Conservation (phyloP, 257 asterid species). For the Nicotiana undulata region DNA sequence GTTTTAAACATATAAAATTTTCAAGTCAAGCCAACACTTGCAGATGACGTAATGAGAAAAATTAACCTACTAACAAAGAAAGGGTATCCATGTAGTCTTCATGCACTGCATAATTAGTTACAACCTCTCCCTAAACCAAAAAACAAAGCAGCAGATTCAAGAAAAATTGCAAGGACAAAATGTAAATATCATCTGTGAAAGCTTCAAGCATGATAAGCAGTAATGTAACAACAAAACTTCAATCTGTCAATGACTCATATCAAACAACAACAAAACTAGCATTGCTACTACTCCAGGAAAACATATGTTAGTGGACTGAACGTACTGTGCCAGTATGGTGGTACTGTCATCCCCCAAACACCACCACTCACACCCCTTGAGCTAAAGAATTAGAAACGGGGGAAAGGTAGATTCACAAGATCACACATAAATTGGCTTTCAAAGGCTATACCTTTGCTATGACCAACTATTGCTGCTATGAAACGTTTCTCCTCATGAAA, state of each 20-base stretch:
- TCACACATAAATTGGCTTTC: not conserved
- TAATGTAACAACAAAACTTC: not conserved
- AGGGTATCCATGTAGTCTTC: not conserved
- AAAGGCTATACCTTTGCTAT: slow-evolving; percentile 64
- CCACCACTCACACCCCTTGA: not conserved
- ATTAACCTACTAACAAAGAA: not conserved
- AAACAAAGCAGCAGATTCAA: not conserved
- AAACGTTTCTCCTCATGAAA: slow-evolving; percentile 39
- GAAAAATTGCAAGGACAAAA: not conserved
- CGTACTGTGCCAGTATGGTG: not conserved
- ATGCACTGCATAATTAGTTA: not conserved
- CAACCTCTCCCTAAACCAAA: not conserved
- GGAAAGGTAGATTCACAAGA: not conserved
- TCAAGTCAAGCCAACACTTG: not conserved
- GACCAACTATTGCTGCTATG: slow-evolving; percentile 65
- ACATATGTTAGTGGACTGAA: not conserved
- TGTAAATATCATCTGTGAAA: not conserved
- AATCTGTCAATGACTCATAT: not conserved
- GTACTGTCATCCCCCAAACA: not conserved
- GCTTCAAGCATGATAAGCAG: not conserved
- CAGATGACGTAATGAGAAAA: not conserved
- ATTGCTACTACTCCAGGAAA: slow-evolving; percentile 1
- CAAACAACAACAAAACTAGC: not conserved
- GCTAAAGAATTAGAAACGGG: not conserved
- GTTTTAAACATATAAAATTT: not conserved